A percentile compares a stretch with the other conserved stretches of the same genome.
These are phyloP conservation scores for Penicillium digitatum DNA, from an alignment of 2,329 filamentous ascomycete species.

Conservation along the genomic window DNA sequence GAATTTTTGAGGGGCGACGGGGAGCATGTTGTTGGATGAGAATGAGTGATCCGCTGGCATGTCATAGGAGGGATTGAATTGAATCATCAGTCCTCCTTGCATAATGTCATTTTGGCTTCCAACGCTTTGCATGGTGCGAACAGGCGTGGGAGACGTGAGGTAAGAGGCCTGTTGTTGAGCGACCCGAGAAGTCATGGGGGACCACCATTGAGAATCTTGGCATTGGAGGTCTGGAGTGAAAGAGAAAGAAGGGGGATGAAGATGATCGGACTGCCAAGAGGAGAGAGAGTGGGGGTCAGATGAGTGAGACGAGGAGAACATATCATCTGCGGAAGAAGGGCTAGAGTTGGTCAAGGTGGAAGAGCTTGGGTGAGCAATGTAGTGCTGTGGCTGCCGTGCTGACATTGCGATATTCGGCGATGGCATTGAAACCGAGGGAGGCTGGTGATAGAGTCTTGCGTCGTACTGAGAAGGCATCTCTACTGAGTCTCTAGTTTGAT, in stretches of 20 bases:
- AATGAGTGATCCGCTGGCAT: constrained; percentile 33
- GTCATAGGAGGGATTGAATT: constrained; percentile 37
- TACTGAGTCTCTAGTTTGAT: constrained; percentile 28
- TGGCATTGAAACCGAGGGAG: constrained; percentile 34
- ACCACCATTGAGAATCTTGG: constrained; percentile 43
- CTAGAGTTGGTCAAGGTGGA: constrained; percentile 32
- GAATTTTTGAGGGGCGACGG: constrained; percentile 24
- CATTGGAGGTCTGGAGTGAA: constrained; percentile 41
- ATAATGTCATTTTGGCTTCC: constrained; percentile 33
- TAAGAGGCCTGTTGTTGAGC: constrained; percentile 38
- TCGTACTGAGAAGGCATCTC: constrained; percentile 35
- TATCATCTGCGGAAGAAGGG: constrained; percentile 37
- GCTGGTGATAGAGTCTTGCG: constrained; percentile 31
- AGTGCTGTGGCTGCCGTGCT: constrained; percentile 33
- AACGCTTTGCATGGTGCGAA: constrained; percentile 30
- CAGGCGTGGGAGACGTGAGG: constrained; percentile 35
- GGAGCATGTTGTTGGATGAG: constrained; percentile 22
- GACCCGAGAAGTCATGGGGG: constrained; percentile 34
- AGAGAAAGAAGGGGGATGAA: constrained; percentile 35
- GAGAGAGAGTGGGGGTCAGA: constrained; percentile 39
- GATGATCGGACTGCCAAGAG: constrained; percentile 42
- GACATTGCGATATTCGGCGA: constrained; percentile 30
- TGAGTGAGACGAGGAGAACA: constrained; percentile 39
- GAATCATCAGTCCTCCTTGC: constrained; percentile 41
- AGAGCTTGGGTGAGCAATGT: constrained; percentile 30